Evolutionary conservation across 306 rosid genomes (phyloP), one percentile per base, ranked within the genome.

Genomic region (Glycine soja): DNA sequence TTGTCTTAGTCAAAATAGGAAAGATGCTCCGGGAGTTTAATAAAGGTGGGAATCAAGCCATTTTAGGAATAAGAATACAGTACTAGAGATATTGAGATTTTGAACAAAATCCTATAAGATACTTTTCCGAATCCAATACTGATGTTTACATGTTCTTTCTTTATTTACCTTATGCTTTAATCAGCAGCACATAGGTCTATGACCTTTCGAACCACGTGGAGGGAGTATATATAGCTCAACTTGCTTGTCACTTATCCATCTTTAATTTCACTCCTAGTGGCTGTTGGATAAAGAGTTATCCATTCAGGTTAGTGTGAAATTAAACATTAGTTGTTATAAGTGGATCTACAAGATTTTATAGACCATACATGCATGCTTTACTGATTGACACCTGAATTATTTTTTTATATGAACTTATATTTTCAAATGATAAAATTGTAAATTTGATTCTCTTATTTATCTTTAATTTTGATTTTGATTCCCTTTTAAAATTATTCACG

Each of bases 101-200:
- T 77, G 5, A 77, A 58, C 80, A 46, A 66, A 85, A 85, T 81
- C 88, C 77, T 18, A 13, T 10, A 6, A 70, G 81, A 84, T 84
- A 45, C 36, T 79, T 50, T 74, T 52, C 80, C 50, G 69, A 81
- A 81, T 81, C 62, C 70, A 40, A 74, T 67, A 51, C 52, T 51
- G 15, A 79, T 79, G 72, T 36, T 66, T 70, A n/a, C 14, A 14
- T 45, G 48, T 11, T 18, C 7, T 40, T 54, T 46, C 61, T 15
- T 52, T 62, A 14, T 16, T 15, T 47, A 7, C 11, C 24, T 68
- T 7, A 7, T 63, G 16, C 45, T 63, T 63, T 63, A 6, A 63
- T 62, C 45, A 30, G 3, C 40, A 59, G n/a, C 40, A 2, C 40
- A 59, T 24, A 59, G 66, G 11, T 30, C n/a, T 0, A 7, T 58